These are phyloP conservation scores for Cornus florida DNA, from an alignment of 148 eudicot species.

Conservation along the genomic window DNA sequence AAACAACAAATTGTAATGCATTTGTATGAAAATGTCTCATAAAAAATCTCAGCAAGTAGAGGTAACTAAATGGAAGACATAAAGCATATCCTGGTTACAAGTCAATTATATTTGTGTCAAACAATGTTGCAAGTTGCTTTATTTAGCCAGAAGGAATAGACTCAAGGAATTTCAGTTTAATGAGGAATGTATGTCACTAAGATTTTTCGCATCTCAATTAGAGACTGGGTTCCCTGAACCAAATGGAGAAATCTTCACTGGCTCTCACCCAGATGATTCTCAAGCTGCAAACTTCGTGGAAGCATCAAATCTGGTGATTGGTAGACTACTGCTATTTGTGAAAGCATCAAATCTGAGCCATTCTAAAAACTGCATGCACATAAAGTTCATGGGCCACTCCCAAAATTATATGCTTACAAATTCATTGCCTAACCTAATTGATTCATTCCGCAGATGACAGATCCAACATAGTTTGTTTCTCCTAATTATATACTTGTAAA, in stretches of 20 bases:
- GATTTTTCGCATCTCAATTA: constrained; percentile 8
- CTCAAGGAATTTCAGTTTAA: neutral
- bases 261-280: neutral
- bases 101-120: neutral
- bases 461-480: neutral
- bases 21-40: neutral
- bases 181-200: neutral
- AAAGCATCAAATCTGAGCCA: too few species aligned
- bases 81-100: neutral
- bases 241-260: neutral
- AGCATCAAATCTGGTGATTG: neutral
- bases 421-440: neutral
- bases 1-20: neutral
- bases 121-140: neutral
- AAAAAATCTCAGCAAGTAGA: neutral
- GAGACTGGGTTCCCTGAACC: neutral
- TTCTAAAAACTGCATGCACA: neutral
- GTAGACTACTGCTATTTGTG: neutral
- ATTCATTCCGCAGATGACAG: neutral
- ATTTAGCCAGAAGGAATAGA: neutral
- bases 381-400: neutral
- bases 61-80: neutral
- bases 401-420: neutral
- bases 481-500: too few species aligned
- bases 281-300: neutral